A percentile compares a stretch with the other conserved stretches of the same genome.
These are phyloP conservation scores for Aspergillus steynii DNA, from an alignment of 495 filamentous ascomycete species.

Conservation along the genomic window DNA sequence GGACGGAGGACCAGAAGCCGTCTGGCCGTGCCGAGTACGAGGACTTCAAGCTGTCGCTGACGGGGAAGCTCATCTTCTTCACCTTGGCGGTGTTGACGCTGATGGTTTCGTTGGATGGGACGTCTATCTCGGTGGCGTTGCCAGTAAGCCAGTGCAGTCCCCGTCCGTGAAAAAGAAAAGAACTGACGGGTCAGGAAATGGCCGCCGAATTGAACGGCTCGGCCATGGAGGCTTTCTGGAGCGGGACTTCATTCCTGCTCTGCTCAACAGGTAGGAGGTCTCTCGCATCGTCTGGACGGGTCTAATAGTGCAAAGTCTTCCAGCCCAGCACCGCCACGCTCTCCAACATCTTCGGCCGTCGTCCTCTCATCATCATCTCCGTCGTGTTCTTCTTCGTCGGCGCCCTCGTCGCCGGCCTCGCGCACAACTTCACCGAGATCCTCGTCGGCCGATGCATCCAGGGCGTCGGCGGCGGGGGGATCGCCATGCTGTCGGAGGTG, in stretches of 20 bases:
- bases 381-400: slow-evolving; percentile 44
- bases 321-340: slow-evolving; percentile 43
- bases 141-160: slow-evolving; percentile 41
- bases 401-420: slow-evolving; percentile 39
- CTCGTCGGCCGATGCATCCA: slow-evolving; percentile 34
- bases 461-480: slow-evolving; percentile 37
- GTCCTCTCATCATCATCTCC: slow-evolving; percentile 40
- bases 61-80: slow-evolving; percentile 34
- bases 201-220: slow-evolving; percentile 39
- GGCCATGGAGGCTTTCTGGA: slow-evolving; percentile 56
- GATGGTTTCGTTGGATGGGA: slow-evolving; percentile 67
- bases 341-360: slow-evolving; percentile 54
- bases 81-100: slow-evolving; percentile 59
- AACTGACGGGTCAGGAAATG: slow-evolving; percentile 13
- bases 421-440: slow-evolving; percentile 32
- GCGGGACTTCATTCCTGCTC: slow-evolving; percentile 49
- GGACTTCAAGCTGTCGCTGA: slow-evolving; percentile 13
- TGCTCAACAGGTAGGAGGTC: slow-evolving; percentile 30
- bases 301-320: slow-evolving; percentile 27
- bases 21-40: background rate
- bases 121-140: slow-evolving; percentile 68
- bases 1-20: background rate
- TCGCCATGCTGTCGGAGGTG: slow-evolving; percentile 32
- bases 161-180: background rate
- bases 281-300: background rate